Evolutionary conservation across 2,329 filamentous ascomycete genomes (phyloP), one percentile per base, ranked within the genome.

Genomic region (Aaosphaeria pasadenensis): DNA sequence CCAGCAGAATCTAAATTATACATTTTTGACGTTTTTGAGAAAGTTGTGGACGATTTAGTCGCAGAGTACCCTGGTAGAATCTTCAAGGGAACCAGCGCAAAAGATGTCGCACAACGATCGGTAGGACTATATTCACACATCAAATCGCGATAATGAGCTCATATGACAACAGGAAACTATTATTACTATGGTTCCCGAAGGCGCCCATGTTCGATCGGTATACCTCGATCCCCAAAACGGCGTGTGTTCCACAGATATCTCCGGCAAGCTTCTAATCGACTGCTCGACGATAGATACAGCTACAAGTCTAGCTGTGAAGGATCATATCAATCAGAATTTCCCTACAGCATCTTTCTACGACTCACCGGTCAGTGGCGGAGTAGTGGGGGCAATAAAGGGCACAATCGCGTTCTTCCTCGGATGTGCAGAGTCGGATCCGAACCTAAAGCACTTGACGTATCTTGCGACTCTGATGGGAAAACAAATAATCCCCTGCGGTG

Each of bases 331-430:
- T 4, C 41, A 62, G 4, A 55, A 67, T 13, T 74, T 74, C 39
- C 71, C 72, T 0, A 54, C 63, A 0, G 71, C 77, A 6, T 68
- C 62, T 4, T 80, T 81, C 62, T 79, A 78, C 60, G 79, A 81
- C 49, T 71, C 77, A 1, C 78, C 78, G 2, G 78, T 81, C 30
- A 77, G 74, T 35, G 79, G 79, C 28, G 78, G 79, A 7, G 73
- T 75, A 5, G 66, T 79, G 11, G 79, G 78, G n/a, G 78, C 79
- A 4, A 64, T 75, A 41, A 74, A 73, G 42, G 79, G 70, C 7
- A 79, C 75, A 1, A 70, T 82, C 29, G 76, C 79, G 44, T 80
- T 82, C 68, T 82, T 83, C 72, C 69, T 82, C 31, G 79, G 78
- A 44, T 75, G 72, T 47, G 66, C 76, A 47, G 71, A 76, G 48